These are phyloP conservation scores for Quercus cerris DNA, from an alignment of 306 rosid genomes.

Conservation along the genomic window DNA sequence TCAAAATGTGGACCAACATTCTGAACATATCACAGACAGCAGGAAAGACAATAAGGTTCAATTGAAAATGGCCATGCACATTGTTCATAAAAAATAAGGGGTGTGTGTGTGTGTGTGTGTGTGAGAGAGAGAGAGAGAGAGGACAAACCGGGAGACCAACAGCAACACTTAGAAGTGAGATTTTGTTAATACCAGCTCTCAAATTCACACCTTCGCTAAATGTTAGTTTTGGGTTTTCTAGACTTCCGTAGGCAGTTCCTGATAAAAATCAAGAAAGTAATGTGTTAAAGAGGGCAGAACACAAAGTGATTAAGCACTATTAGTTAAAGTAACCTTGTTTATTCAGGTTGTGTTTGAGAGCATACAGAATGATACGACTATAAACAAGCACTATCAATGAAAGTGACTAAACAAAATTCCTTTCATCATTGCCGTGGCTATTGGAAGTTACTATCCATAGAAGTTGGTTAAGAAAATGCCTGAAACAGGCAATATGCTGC, in stretches of 20 bases:
- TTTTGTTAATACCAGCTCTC: conserved; percentile 80
- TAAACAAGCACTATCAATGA: not conserved
- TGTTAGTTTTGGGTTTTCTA: conserved; percentile 78
- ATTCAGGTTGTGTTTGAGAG: not conserved
- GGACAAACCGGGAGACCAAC: conserved; percentile 93
- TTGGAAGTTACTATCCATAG: not conserved
- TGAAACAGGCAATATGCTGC: conserved; percentile 10
- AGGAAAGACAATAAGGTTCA: conserved; percentile 17
- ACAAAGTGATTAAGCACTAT: not conserved
- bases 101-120: not conserved
- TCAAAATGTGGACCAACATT: conserved; percentile 97
- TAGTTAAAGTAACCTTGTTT: not conserved
- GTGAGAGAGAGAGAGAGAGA: conserved; percentile 27
- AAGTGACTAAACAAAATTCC: not conserved
- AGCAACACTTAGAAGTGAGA: conserved; percentile 84
- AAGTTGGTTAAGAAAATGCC: conserved; percentile 1
- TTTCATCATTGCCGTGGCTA: not conserved
- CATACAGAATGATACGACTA: not conserved
- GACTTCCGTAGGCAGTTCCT: conserved; percentile 90
- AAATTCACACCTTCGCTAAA: conserved; percentile 66
- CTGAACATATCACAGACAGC: conserved; percentile 40
- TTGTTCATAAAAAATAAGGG: not conserved
- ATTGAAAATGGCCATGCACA: not conserved
- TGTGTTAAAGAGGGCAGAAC: not conserved
- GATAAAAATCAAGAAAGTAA: conserved; percentile 23